Evolutionary conservation across 1,284 basidiomycete species (phyloP).

Genomic region (Jaminaea rosea): DNA sequence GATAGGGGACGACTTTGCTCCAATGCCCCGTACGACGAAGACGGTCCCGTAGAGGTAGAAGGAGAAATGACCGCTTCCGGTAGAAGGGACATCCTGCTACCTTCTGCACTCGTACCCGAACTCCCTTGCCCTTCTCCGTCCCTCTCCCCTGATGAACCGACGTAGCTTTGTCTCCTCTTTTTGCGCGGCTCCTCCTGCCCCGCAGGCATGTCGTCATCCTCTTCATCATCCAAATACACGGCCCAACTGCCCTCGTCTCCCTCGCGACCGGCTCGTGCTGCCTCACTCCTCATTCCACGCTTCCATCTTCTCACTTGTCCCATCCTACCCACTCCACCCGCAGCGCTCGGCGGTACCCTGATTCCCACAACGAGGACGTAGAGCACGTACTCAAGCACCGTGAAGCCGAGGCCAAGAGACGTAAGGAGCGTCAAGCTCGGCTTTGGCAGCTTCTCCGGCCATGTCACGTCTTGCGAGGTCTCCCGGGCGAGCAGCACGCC

Average conservation of each 20-base stretch:
- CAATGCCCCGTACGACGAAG: too few species aligned
- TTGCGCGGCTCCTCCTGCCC: too few species aligned
- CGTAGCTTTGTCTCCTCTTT: too few species aligned
- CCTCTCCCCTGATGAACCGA: too few species aligned
- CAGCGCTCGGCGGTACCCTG: background rate
- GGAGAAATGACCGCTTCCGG: too few species aligned
- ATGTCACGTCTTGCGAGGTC: background rate
- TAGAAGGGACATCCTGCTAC: too few species aligned
- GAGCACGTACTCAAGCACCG: background rate
- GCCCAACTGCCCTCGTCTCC: background rate
- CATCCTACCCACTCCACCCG: background rate
- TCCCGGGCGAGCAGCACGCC: background rate
- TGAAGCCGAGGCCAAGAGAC: background rate
- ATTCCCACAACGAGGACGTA: conserved; percentile 1
- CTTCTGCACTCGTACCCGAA: too few species aligned
- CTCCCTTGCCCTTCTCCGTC: too few species aligned
- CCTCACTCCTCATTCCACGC: background rate
- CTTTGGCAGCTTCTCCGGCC: background rate
- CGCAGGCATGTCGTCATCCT: too few species aligned
- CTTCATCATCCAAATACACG: too few species aligned
- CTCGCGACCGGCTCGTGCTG: background rate
- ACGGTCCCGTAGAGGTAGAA: too few species aligned
- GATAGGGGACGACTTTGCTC: too few species aligned
- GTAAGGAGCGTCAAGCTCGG: background rate
- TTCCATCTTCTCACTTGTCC: background rate